phyloP scores from a whole-genome alignment of 2,329 filamentous ascomycete genomes.

The Penicillium thymicola region DNA sequence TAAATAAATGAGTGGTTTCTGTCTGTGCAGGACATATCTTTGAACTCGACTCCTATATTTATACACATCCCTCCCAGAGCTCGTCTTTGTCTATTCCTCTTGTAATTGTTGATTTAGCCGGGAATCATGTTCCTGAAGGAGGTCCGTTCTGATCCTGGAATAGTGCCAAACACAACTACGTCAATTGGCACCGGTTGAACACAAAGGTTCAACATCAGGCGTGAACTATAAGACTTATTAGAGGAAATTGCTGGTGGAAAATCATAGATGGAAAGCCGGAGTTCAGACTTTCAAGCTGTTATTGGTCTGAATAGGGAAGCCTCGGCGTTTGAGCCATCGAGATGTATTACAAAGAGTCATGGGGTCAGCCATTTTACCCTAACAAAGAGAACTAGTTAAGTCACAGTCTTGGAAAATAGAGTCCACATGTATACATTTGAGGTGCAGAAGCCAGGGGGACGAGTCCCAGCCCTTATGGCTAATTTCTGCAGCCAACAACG shows the following conservation, averaged over 20 bases:
- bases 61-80: neutral
- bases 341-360: neutral
- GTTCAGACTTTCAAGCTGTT: no score
- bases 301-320: neutral
- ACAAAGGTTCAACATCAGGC: neutral
- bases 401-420: neutral
- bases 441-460: neutral
- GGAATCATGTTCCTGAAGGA: neutral
- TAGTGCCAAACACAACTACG: slow-evolving; percentile 11
- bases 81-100: neutral
- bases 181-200: neutral
- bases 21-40: neutral
- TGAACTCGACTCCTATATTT: neutral
- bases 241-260: neutral
- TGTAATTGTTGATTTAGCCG: neutral
- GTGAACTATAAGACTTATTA: neutral
- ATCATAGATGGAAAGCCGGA: neutral
- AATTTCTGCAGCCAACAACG: slow-evolving; percentile 3
- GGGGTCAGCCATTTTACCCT: neutral
- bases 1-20: neutral
- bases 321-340: neutral
- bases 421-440: neutral
- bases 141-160: slow-evolving; percentile 15
- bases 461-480: neutral
- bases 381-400: neutral